phyloP scores from a whole-genome alignment of 352 stramenopile genomes.

The Globisporangium camurandrum region DNA sequence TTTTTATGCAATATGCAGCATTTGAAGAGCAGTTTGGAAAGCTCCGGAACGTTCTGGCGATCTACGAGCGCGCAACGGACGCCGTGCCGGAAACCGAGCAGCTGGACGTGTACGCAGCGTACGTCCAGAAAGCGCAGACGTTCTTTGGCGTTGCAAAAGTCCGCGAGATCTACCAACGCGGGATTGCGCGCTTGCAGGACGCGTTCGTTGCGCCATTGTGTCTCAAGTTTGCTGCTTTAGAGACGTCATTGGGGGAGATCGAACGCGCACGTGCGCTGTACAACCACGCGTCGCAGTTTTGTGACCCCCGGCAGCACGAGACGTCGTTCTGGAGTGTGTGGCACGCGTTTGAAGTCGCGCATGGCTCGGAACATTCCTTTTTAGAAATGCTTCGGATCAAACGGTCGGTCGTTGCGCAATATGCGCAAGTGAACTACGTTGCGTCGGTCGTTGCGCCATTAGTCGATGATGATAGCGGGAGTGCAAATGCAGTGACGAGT shows the following conservation, averaged over 20 bases:
- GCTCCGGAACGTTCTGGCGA: conserved; percentile 92
- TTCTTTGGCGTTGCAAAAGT: conserved; percentile 96
- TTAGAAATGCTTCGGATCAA: conserved; percentile 98
- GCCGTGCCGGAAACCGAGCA: conserved; percentile 85
- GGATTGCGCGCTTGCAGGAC: conserved; percentile 92
- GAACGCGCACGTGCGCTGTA: conserved; percentile 95
- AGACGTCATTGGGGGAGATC: conserved; percentile 95
- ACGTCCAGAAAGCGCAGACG: conserved; percentile 93
- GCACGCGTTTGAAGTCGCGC: conserved; percentile 93
- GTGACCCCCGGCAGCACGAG: conserved; percentile 91
- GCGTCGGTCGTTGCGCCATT: conserved; percentile 82
- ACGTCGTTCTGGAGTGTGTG: conserved; percentile 95
- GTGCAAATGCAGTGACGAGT: too few species aligned
- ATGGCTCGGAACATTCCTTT: conserved; percentile 98
- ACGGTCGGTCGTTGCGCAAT: conserved; percentile 93
- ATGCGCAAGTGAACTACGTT: conserved; percentile 96
- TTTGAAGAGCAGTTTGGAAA: conserved; percentile 97
- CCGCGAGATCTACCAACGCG: conserved; percentile 95
- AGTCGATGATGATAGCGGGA: neutral
- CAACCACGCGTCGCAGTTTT: conserved; percentile 95
- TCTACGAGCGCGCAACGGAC: conserved; percentile 93
- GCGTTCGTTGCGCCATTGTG: conserved; percentile 89
- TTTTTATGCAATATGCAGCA: conserved; percentile 86
- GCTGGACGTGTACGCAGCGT: conserved; percentile 91
- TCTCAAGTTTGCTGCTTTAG: conserved; percentile 94